These are phyloP conservation scores for Acanthamoeba healyi DNA, from an alignment of 208 protist genomes.

Conservation along the genomic window DNA sequence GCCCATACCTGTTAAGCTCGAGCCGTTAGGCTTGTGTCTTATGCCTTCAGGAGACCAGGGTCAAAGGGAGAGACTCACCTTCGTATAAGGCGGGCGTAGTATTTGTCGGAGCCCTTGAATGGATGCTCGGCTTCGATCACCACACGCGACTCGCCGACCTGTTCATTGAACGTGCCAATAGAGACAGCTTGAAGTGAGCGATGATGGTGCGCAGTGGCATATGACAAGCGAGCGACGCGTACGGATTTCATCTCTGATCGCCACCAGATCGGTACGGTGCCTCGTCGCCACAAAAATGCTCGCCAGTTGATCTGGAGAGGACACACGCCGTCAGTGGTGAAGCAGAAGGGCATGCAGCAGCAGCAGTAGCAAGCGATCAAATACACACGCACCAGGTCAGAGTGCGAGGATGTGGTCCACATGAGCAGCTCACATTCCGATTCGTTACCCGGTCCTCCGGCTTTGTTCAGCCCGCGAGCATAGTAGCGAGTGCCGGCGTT, in stretches of 20 bases:
- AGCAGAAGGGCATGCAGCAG: no score
- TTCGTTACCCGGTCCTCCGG: slow-evolving; percentile 84
- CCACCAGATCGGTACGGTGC: slow-evolving; percentile 88
- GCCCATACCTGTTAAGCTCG: slow-evolving; percentile 32
- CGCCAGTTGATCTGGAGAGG: slow-evolving; percentile 72
- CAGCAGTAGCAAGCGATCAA: slow-evolving; percentile 72
- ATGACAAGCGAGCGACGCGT: no score
- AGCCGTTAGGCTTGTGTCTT: no score
- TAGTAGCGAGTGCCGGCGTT: slow-evolving; percentile 88
- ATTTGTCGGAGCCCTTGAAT: slow-evolving; percentile 82
- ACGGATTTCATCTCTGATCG: slow-evolving; percentile 77
- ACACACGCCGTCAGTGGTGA: background rate
- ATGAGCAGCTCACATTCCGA: slow-evolving; percentile 84
- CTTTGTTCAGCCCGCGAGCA: slow-evolving; percentile 87
- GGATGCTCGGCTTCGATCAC: slow-evolving; percentile 75
- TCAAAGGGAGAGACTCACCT: slow-evolving; percentile 32
- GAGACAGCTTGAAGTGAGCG: no score
- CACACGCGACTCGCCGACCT: slow-evolving; percentile 81
- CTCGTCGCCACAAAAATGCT: slow-evolving; percentile 85
- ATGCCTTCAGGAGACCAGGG: slow-evolving; percentile 4
- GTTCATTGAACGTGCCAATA: slow-evolving; percentile 26
- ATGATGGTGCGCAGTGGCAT: no score
- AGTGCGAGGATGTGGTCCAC: slow-evolving; percentile 70
- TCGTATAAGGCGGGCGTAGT: slow-evolving; percentile 74
- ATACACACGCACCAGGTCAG: background rate